phyloP scores from a whole-genome alignment of 2,329 filamentous ascomycete species.

The Pestalotiopsis sp. region DNA sequence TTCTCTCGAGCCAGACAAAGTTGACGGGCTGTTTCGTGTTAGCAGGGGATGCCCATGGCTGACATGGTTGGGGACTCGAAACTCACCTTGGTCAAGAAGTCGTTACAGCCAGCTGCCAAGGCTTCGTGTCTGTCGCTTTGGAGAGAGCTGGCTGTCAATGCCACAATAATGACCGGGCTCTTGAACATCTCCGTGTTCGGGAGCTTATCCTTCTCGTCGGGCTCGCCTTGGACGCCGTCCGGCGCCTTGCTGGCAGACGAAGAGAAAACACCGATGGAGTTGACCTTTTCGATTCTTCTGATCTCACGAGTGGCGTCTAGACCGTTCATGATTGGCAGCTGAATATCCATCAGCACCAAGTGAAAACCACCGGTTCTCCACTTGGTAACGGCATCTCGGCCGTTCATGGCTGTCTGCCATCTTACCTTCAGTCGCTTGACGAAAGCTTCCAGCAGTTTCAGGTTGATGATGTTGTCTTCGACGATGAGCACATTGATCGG shows the following conservation, averaged over 20 bases:
- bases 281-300: constrained; percentile 82
- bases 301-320: constrained; percentile 96
- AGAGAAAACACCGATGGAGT: constrained; percentile 89
- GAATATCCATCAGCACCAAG: constrained; percentile 97
- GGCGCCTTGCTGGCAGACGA: constrained; percentile 63
- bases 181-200: constrained; percentile 78
- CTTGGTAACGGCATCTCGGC: constrained; percentile 87
- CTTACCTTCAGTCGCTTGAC: constrained; percentile 95
- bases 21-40: constrained; percentile 75
- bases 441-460: constrained; percentile 90
- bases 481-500: constrained; percentile 98
- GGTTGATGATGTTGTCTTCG: constrained; percentile 97
- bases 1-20: constrained; percentile 95
- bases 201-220: constrained; percentile 69
- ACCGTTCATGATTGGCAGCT: constrained; percentile 94
- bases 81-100: constrained; percentile 93
- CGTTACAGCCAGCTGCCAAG: constrained; percentile 92
- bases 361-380: constrained; percentile 94
- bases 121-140: constrained; percentile 96
- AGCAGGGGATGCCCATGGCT: constrained; percentile 11
- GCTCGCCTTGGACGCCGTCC: constrained; percentile 48
- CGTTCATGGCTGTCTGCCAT: constrained; percentile 97
- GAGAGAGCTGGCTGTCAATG: constrained; percentile 89
- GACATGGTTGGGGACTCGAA: neutral
- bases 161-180: constrained; percentile 96